phyloP scores from a whole-genome alignment of 768 basidiomycete genomes.

The Galerina sulciceps region DNA sequence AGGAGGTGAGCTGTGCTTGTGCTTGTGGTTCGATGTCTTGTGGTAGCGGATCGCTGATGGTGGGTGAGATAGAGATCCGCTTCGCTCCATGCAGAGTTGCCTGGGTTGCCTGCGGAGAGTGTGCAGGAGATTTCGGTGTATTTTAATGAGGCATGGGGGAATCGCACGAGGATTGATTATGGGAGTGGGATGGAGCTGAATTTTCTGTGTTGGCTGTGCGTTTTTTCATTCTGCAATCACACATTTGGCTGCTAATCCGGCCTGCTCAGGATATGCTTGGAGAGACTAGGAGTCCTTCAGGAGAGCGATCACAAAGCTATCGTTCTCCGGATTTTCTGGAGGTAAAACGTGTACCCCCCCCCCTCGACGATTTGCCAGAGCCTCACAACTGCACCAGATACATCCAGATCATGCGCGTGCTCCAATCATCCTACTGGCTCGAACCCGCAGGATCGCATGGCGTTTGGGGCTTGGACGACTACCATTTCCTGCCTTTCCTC shows the following conservation, averaged over 20 bases:
- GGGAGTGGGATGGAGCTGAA: slow-evolving; percentile 99
- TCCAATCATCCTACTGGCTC: slow-evolving; percentile 96
- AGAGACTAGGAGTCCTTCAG: slow-evolving; percentile 66
- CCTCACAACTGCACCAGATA: slow-evolving; percentile 54
- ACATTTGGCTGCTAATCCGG: not conserved
- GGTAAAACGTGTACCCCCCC: slow-evolving; percentile 43
- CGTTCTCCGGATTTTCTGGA: slow-evolving; percentile 89
- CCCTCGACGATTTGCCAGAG: not conserved
- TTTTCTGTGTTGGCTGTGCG: slow-evolving; percentile 96
- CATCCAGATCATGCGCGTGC: slow-evolving; percentile 76
- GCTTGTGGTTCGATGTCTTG: not conserved
- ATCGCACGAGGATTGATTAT: slow-evolving; percentile 90
- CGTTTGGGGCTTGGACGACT: slow-evolving; percentile 97
- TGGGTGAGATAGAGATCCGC: slow-evolving; percentile 49
- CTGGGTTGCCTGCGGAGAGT: slow-evolving; percentile 59
- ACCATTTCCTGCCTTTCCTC: slow-evolving; percentile 92
- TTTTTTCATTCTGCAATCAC: not conserved
- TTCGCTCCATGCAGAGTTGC: slow-evolving; percentile 60
- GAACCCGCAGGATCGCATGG: slow-evolving; percentile 99
- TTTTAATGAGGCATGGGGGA: slow-evolving; percentile 91
- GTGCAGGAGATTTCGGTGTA: slow-evolving; percentile 78
- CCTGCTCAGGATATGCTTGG: slow-evolving; percentile 74
- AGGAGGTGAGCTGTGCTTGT: slow-evolving; percentile 68
- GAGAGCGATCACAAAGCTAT: slow-evolving; percentile 73
- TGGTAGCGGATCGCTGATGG: not conserved